phyloP scores from a whole-genome alignment of 2,329 filamentous ascomycete genomes.

The Aureobasidium sp. region DNA sequence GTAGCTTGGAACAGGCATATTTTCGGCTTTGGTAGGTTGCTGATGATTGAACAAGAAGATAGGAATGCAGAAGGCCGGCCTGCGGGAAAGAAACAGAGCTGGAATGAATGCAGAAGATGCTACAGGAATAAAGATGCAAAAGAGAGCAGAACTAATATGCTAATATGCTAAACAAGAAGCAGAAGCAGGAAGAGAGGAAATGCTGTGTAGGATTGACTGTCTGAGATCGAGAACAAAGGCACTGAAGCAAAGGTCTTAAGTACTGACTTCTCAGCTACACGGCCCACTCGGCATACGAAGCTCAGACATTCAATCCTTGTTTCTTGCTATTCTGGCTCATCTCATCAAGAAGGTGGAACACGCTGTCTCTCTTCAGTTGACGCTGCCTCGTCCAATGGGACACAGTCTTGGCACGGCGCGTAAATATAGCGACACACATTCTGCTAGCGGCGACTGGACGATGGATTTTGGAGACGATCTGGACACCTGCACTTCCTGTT shows the following conservation, averaged over 20 bases:
- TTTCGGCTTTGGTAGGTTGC: slow-evolving; percentile 19
- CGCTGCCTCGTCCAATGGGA: slow-evolving; percentile 4
- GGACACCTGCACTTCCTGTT: background rate
- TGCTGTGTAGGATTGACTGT: background rate
- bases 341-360: background rate
- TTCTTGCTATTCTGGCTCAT: background rate
- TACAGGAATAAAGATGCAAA: background rate
- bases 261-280: background rate
- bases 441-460: background rate
- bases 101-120: background rate
- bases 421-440: background rate
- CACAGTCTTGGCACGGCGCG: slow-evolving; percentile 1
- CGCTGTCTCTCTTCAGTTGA: slow-evolving; percentile 13
- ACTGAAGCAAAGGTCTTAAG: background rate
- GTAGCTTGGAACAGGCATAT: slow-evolving; percentile 52
- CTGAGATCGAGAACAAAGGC: background rate
- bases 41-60: background rate
- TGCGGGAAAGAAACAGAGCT: background rate
- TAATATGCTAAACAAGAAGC: background rate
- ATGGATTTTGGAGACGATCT: background rate
- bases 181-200: background rate
- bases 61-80: background rate
- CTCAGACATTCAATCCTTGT: background rate
- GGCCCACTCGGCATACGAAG: background rate
- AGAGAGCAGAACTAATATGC: background rate